Evolutionary conservation across 2,329 filamentous ascomycete species (phyloP).

Genomic region (Botrytis fragariae): DNA sequence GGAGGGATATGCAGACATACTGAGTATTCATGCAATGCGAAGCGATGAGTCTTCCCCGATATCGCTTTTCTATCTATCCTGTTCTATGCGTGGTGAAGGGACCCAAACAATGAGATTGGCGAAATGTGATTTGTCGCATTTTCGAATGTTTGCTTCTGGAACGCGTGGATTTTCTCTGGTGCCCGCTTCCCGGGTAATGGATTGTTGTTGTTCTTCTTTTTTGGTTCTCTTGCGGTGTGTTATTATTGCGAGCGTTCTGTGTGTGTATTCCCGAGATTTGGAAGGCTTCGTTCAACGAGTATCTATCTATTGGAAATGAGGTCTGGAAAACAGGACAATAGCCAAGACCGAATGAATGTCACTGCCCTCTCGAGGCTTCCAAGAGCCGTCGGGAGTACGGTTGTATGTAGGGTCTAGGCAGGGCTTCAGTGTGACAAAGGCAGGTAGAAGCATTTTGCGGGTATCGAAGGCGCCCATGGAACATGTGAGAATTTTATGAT

Average conservation of each 20-base stretch:
- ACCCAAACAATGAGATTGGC: conserved; percentile 1
- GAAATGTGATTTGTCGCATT: conserved; percentile 18
- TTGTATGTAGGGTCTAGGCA: conserved; percentile 11
- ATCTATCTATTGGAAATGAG: neutral
- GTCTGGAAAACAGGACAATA: no score
- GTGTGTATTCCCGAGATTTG: neutral
- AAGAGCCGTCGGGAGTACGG: conserved; percentile 9
- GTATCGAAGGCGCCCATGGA: neutral
- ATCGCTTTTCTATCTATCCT: neutral
- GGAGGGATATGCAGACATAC: neutral
- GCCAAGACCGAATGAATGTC: conserved; percentile 16
- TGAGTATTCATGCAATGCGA: neutral
- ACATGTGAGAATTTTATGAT: neutral
- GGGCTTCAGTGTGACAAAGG: neutral
- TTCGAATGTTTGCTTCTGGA: conserved; percentile 6
- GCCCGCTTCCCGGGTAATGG: neutral
- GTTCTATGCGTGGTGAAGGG: neutral
- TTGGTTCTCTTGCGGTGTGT: neutral
- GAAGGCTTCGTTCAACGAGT: neutral
- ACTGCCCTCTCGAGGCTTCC: conserved; percentile 15
- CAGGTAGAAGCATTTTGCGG: neutral
- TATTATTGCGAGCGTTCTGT: neutral
- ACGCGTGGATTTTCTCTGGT: neutral
- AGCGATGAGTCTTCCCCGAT: neutral
- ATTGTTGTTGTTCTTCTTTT: neutral